Evolutionary conservation across 1,139 yeast species (phyloP).

Genomic region (Pichia cactophila): DNA sequence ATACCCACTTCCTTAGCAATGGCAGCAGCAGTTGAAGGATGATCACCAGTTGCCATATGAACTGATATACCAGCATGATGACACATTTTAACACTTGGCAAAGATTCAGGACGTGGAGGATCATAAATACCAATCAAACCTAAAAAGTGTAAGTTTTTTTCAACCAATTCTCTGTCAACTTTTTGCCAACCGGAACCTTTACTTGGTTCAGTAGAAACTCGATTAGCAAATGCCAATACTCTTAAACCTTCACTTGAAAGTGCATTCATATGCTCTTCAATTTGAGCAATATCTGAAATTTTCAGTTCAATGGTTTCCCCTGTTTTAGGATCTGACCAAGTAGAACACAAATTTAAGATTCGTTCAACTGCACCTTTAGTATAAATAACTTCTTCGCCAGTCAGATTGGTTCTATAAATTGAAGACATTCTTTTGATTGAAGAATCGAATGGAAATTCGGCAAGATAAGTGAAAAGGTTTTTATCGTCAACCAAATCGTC

Average conservation of each 20-base stretch:
- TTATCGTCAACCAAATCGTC: constrained; percentile 33
- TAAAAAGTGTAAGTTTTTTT: constrained; percentile 47
- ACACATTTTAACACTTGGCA: constrained; percentile 60
- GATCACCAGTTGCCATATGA: constrained; percentile 83
- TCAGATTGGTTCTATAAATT: constrained; percentile 36
- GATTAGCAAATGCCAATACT: constrained; percentile 63
- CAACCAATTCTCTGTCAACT: constrained; percentile 45
- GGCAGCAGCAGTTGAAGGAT: constrained; percentile 74
- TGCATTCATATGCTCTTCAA: constrained; percentile 54
- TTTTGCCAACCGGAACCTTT: constrained; percentile 26
- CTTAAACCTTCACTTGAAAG: constrained; percentile 66
- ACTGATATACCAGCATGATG: constrained; percentile 75
- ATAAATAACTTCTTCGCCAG: constrained; percentile 35
- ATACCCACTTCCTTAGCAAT: constrained; percentile 84
- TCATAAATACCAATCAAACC: constrained; percentile 79
- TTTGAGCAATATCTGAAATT: constrained; percentile 33
- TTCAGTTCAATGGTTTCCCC: constrained; percentile 33
- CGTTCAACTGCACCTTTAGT: constrained; percentile 82
- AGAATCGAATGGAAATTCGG: constrained; percentile 75
- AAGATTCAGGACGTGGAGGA: constrained; percentile 73
- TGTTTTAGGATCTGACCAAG: constrained; percentile 41
- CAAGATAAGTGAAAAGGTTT: constrained; percentile 35
- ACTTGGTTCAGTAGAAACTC: constrained; percentile 23
- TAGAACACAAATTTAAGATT: constrained; percentile 47
- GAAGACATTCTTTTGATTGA: constrained; percentile 71